Evolutionary conservation across 2,329 filamentous ascomycete species (phyloP).

Genomic region (Penicillium sp.): DNA sequence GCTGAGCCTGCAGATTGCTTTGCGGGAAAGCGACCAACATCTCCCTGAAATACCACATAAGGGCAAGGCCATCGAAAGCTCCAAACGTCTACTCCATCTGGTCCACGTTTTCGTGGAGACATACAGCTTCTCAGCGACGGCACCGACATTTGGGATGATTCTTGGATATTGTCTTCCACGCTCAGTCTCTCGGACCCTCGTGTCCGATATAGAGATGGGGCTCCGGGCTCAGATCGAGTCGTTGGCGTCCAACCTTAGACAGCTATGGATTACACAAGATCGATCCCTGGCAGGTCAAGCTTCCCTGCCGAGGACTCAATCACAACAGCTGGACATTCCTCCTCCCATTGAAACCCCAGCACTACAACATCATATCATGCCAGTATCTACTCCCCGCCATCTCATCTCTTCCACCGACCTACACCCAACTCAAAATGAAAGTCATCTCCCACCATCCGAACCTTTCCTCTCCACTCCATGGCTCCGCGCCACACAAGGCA

Average conservation of each 20-base stretch:
- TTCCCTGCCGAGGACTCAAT: constrained; percentile 9
- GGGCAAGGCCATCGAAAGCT: constrained; percentile 43
- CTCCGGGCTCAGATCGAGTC: constrained; percentile 38
- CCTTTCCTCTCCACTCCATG: constrained; percentile 37
- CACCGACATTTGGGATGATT: constrained; percentile 51
- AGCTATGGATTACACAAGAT: constrained; percentile 35
- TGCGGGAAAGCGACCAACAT: constrained; percentile 33
- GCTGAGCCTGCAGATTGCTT: constrained; percentile 36
- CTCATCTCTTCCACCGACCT: constrained; percentile 9
- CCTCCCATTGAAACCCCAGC: constrained; percentile 12
- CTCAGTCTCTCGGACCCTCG: constrained; percentile 11
- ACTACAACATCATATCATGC: constrained; percentile 16
- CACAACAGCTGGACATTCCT: constrained; percentile 20
- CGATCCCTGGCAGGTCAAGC: constrained; percentile 3
- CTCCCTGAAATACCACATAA: constrained; percentile 29
- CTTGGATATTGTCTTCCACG: constrained; percentile 42
- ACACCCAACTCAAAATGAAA: constrained; percentile 13
- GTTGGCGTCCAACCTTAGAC: constrained; percentile 38
- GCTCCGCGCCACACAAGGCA: constrained; percentile 35
- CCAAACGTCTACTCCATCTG: constrained; percentile 43
- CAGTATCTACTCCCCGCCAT: constrained; percentile 20
- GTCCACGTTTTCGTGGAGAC: constrained; percentile 49
- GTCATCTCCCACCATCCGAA: constrained; percentile 23
- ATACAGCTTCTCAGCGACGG: constrained; percentile 48
- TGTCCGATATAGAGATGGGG: constrained; percentile 34